Conservation (phyloP, 495 filamentous ascomycete species). For the Acidiella bohemica region DNA sequence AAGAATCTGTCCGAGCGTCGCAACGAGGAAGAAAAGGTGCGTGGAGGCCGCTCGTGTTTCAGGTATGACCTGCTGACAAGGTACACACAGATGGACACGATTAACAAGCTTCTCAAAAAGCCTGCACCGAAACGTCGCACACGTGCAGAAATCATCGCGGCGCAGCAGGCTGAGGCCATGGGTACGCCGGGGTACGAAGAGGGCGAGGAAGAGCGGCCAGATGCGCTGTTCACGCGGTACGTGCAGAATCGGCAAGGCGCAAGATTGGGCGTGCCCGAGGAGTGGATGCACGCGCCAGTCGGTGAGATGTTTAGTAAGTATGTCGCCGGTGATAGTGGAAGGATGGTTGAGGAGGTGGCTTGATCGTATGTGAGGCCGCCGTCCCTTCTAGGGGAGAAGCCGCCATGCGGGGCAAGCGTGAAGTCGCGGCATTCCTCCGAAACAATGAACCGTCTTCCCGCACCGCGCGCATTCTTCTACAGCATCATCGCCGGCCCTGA, state of each 20-base stretch:
- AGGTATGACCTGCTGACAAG: background rate
- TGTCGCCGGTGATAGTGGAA: background rate
- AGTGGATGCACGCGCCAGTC: slow-evolving; percentile 60
- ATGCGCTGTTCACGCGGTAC: slow-evolving; percentile 65
- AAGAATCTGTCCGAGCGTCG: slow-evolving; percentile 97
- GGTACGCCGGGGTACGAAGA: slow-evolving; percentile 35
- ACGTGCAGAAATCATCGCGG: slow-evolving; percentile 34
- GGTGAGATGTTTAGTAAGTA: slow-evolving; percentile 45
- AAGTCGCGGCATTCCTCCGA: too few relatives aligned
- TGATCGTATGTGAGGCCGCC: too few relatives aligned
- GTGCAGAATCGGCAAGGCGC: slow-evolving; percentile 56
- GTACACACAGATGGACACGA: slow-evolving; percentile 83
- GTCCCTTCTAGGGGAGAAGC: too few relatives aligned
- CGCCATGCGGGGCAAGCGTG: too few relatives aligned
- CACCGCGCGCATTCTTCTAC: too few relatives aligned
- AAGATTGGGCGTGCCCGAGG: slow-evolving; percentile 59
- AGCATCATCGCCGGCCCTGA: too few relatives aligned
- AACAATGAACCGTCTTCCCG: too few relatives aligned
- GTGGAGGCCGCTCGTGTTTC: background rate
- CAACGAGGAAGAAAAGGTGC: slow-evolving; percentile 95
- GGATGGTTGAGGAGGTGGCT: slow-evolving; percentile 16
- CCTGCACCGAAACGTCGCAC: slow-evolving; percentile 77
- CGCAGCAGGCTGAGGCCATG: slow-evolving; percentile 40
- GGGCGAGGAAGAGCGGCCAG: slow-evolving; percentile 39
- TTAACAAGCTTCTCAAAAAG: slow-evolving; percentile 91